A percentile compares a stretch with the other conserved stretches of the same genome.
Conservation (phyloP, 2,329 filamentous ascomycete genomes). For the Amesomyces nigricolor region DNA sequence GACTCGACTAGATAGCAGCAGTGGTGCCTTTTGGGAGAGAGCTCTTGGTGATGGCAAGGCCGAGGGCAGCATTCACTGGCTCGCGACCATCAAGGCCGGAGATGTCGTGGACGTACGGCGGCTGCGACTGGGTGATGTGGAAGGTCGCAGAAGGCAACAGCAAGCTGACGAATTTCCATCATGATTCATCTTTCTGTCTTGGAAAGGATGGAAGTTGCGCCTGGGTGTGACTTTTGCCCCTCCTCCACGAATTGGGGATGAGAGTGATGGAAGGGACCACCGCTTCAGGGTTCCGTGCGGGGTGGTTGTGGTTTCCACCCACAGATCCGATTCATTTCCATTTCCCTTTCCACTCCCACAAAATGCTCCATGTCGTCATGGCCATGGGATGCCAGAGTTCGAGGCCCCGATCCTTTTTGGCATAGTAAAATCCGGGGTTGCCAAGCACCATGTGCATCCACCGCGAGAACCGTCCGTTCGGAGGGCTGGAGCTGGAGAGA, state of each 20-base stretch:
- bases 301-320: background rate
- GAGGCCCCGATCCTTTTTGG: constrained; percentile 8
- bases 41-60: too few species aligned
- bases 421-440: constrained; percentile 17
- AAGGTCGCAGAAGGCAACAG: background rate
- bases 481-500: background rate
- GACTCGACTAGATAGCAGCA: too few species aligned
- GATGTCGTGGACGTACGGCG: too few species aligned
- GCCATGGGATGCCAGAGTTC: constrained; percentile 6
- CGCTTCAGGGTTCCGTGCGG: background rate
- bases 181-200: background rate
- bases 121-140: too few species aligned
- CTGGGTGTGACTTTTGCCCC: too few species aligned
- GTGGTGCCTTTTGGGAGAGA: too few species aligned
- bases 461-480: constrained; percentile 1
- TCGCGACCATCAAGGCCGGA: too few species aligned
- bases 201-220: background rate
- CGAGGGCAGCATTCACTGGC: too few species aligned
- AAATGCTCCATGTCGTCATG: background rate
- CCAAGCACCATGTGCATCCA: constrained; percentile 17
- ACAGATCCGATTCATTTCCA: too few species aligned
- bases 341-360: background rate
- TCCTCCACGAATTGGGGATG: too few species aligned
- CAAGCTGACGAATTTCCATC: background rate
- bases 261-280: background rate